A percentile compares a stretch with the other conserved stretches of the same genome.
These are phyloP conservation scores for Kuraishia cidri DNA, from an alignment of 805 yeast genomes.

Conservation along the genomic window DNA sequence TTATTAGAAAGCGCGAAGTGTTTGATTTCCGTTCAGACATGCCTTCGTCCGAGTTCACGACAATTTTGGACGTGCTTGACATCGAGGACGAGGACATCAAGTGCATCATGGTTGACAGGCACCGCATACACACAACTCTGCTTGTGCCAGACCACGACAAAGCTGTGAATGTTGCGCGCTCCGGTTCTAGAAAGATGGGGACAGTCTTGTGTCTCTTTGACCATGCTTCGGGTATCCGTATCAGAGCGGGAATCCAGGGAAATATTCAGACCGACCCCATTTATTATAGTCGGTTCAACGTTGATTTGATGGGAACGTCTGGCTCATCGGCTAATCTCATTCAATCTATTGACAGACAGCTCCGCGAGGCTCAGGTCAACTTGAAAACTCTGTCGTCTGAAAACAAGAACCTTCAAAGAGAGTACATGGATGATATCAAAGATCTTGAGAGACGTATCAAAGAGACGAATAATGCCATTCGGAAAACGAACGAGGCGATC, in stretches of 20 bases:
- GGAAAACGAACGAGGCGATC: neutral
- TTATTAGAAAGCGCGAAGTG: constrained; percentile 44
- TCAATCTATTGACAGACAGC: neutral
- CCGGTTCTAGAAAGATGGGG: constrained; percentile 27
- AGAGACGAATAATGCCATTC: neutral
- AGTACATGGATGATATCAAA: neutral
- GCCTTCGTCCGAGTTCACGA: constrained; percentile 30
- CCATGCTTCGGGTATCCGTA: constrained; percentile 31
- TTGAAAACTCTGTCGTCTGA: no score
- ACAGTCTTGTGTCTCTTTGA: constrained; percentile 33
- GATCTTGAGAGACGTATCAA: neutral
- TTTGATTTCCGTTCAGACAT: constrained; percentile 41
- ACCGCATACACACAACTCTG: constrained; percentile 48
- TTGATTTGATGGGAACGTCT: constrained; percentile 3
- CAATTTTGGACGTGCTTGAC: constrained; percentile 53
- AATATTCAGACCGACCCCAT: constrained; percentile 48
- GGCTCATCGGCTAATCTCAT: constrained; percentile 3
- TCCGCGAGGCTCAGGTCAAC: neutral
- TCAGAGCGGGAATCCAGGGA: constrained; percentile 28
- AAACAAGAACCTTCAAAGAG: neutral
- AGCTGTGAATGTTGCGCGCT: constrained; percentile 36
- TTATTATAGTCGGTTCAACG: constrained; percentile 4
- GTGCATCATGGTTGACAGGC: constrained; percentile 56
- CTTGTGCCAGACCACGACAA: constrained; percentile 39
- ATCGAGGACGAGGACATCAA: constrained; percentile 45